Conservation (phyloP, 2,329 filamentous ascomycete genomes). For the Neopestalotiopsis rosae region DNA sequence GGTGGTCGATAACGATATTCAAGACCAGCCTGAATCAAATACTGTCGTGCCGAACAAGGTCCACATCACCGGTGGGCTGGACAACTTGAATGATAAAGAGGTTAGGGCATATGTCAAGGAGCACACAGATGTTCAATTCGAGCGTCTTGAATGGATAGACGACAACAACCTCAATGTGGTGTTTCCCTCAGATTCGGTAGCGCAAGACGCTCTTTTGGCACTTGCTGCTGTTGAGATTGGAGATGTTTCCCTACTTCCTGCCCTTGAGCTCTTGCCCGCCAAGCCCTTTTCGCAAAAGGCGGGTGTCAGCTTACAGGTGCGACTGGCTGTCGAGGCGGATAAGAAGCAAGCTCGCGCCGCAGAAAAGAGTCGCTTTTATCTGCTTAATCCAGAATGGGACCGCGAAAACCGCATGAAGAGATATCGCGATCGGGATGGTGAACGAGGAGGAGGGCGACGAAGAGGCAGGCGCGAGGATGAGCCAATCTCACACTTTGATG, state of each 20-base stretch:
- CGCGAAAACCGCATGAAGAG: constrained; percentile 69
- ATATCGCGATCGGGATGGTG: constrained; percentile 65
- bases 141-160: constrained; percentile 90
- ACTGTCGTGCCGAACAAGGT: constrained; percentile 65
- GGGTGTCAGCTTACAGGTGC: constrained; percentile 71
- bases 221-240: constrained; percentile 57
- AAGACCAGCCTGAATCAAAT: constrained; percentile 30
- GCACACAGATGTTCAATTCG: constrained; percentile 60
- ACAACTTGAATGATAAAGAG: constrained; percentile 79
- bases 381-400: constrained; percentile 88
- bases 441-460: constrained; percentile 33
- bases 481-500: constrained; percentile 66
- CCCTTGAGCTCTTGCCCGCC: constrained; percentile 70
- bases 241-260: constrained; percentile 60
- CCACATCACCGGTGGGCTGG: constrained; percentile 78
- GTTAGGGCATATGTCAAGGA: constrained; percentile 77
- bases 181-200: constrained; percentile 63
- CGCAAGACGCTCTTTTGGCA: constrained; percentile 59
- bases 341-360: constrained; percentile 81
- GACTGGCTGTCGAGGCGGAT: constrained; percentile 77
- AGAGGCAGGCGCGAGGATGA: constrained; percentile 50
- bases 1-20: constrained; percentile 39
- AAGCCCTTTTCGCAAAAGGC: constrained; percentile 73
- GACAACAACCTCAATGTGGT: constrained; percentile 89
- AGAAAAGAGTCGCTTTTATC: constrained; percentile 86